Conservation (phyloP, 495 filamentous ascomycete species). For the Endocarpon pusillum region DNA sequence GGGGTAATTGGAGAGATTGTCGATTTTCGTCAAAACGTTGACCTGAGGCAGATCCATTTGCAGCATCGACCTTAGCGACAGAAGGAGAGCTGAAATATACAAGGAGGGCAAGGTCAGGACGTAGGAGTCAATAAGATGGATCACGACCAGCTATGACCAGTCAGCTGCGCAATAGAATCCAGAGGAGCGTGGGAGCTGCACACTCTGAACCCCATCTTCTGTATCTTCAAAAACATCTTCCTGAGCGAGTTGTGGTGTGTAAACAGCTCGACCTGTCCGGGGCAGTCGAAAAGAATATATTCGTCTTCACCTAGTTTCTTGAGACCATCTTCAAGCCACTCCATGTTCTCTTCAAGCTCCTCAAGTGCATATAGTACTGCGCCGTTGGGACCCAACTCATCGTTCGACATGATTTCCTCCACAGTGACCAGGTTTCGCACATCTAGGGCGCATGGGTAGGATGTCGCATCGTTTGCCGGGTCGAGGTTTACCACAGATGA, state of each 20-base stretch:
- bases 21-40: constrained; percentile 94
- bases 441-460: constrained; percentile 65
- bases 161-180: constrained; percentile 6
- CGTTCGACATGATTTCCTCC: constrained; percentile 90
- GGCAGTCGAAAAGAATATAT: constrained; percentile 93
- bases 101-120: constrained; percentile 80
- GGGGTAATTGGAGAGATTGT: constrained; percentile 66
- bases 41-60: constrained; percentile 92
- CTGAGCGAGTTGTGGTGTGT: constrained; percentile 82
- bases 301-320: constrained; percentile 65
- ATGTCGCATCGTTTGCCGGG: constrained; percentile 70
- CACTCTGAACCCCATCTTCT: constrained; percentile 88
- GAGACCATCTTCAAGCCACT: constrained; percentile 71
- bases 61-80: constrained; percentile 88
- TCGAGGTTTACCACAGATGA: constrained; percentile 93
- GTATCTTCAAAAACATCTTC: constrained; percentile 74
- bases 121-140: constrained; percentile 85
- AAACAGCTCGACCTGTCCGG: constrained; percentile 91
- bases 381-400: constrained; percentile 82
- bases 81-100: constrained; percentile 83
- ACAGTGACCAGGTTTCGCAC: constrained; percentile 74
- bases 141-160: constrained; percentile 54
- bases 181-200: constrained; percentile 14
- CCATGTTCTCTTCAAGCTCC: constrained; percentile 80
- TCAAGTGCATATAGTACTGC: constrained; percentile 86